Evolutionary conservation across 768 basidiomycete species (phyloP).

Genomic region (Psilocybe cubensis): DNA sequence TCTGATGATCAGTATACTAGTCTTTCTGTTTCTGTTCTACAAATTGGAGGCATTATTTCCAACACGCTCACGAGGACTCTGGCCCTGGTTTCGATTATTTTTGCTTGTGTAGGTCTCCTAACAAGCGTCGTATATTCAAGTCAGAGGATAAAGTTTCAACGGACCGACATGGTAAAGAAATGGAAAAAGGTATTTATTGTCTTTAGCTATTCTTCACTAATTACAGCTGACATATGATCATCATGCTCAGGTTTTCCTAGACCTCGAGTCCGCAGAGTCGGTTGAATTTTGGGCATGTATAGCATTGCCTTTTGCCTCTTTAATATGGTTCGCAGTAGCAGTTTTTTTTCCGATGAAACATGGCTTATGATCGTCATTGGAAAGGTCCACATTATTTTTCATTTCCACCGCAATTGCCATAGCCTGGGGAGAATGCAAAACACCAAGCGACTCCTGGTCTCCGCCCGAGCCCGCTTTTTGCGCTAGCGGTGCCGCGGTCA

Average conservation of each 20-base stretch:
- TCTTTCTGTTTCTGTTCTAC: not conserved
- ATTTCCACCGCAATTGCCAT: not conserved
- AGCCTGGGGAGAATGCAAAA: not conserved
- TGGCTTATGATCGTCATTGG: not conserved
- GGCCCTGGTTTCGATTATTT: not conserved
- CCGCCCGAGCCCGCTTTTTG: not conserved
- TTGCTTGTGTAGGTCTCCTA: not conserved
- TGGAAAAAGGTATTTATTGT: not conserved
- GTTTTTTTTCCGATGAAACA: not conserved
- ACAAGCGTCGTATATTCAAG: not conserved
- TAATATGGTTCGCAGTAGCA: not conserved
- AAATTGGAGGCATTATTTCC: not conserved
- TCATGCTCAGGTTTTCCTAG: not conserved
- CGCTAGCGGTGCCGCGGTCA: not conserved
- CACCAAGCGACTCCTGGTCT: not conserved
- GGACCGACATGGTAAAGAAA: not conserved
- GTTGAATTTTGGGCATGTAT: constrained; percentile 4
- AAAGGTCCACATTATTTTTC: not conserved
- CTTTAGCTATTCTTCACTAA: too few species aligned
- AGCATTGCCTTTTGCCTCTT: not conserved
- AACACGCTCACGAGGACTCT: not conserved
- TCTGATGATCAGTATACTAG: not conserved
- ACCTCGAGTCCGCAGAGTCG: not conserved
- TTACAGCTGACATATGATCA: not conserved
- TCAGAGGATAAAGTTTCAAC: not conserved